Evolutionary conservation across 2,329 filamentous ascomycete species (phyloP), one percentile per base, ranked within the genome.

Genomic region (Xylaria sp.): DNA sequence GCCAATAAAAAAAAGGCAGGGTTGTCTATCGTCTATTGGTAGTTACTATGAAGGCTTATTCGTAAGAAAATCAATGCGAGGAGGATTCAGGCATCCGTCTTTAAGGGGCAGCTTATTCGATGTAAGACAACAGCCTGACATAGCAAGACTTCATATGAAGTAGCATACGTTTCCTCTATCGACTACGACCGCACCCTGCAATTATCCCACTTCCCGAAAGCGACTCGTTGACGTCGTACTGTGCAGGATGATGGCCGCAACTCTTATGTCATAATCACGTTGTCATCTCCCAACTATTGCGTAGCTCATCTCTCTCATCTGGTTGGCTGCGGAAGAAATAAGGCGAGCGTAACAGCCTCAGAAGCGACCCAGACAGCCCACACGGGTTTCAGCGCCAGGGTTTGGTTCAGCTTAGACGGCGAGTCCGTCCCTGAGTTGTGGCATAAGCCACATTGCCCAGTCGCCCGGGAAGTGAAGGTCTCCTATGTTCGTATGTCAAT

Each of bases 261-360:
- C 53, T 53, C 32, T 36, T 60, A 41, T 45, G 45, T 57, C 62
- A 39, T 43, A 32, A 50, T 65, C 50, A 7, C 32, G 32, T 30
- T 61, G 30, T 52, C 43, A 36, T 57, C 56, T 60, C 48, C 34
- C 20, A 28, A 18, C 50, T 55, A 34, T 6, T 5, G 41, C 23
- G 53, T 18, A 67, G 41, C 56, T 53, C 62, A n/a, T 65, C 28
- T 46, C 58, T 60, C 32, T 59, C 39, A 18, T 46, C 45, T 66
- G 52, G 46, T 59, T 65, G 66, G 62, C 58, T 58, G 57, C 34
- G 41, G 39, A 23, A 50, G 58, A 62, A 62, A 61, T 63, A 60
- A 68, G 63, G 62, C 58, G 46, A 52, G 23, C 36, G 43, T 20
- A 32, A 12, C 62, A 55, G 58, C 52, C 60, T 60, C 50, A 55